Percentiles rank a stretch among this genome's conserved stretches.
Evolutionary conservation across 129 eudicot genomes (phyloP).

Genomic region (Flaveria linearis): DNA sequence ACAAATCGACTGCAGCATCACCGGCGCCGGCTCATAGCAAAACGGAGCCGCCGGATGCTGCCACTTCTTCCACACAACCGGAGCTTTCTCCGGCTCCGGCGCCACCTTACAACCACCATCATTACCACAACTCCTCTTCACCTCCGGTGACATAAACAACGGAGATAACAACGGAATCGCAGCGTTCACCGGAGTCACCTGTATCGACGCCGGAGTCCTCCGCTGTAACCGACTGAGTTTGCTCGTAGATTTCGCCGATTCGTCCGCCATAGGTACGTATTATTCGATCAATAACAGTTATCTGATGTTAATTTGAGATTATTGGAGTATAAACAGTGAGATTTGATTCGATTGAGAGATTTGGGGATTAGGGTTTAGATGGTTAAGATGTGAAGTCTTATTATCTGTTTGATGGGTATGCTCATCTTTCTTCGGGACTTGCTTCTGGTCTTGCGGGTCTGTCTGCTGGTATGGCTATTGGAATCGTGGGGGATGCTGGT

Average conservation of each 20-base stretch:
- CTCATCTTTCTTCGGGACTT: too few species aligned
- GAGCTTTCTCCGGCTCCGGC: constrained; percentile 46
- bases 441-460: too few species aligned
- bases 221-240: constrained; percentile 64
- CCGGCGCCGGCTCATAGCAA: constrained; percentile 65
- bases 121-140: constrained; percentile 21
- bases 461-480: too few species aligned
- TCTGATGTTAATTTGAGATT: not conserved
- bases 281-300: not conserved
- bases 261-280: constrained; percentile 41
- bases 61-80: constrained; percentile 69
- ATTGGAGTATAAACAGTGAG: not conserved
- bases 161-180: constrained; percentile 87
- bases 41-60: constrained; percentile 95
- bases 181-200: constrained; percentile 58
- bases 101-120: constrained; percentile 24
- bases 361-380: constrained; percentile 29
- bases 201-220: constrained; percentile 84
- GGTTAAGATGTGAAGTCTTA: too few species aligned
- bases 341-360: constrained; percentile 31
- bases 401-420: too few species aligned
- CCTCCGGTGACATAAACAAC: constrained; percentile 55
- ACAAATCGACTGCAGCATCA: constrained; percentile 56
- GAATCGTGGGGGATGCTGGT: too few species aligned
- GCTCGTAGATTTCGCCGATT: constrained; percentile 34